Conservation (phyloP, 2,329 filamentous ascomycete genomes). For the Aspergillus chevalieri region DNA sequence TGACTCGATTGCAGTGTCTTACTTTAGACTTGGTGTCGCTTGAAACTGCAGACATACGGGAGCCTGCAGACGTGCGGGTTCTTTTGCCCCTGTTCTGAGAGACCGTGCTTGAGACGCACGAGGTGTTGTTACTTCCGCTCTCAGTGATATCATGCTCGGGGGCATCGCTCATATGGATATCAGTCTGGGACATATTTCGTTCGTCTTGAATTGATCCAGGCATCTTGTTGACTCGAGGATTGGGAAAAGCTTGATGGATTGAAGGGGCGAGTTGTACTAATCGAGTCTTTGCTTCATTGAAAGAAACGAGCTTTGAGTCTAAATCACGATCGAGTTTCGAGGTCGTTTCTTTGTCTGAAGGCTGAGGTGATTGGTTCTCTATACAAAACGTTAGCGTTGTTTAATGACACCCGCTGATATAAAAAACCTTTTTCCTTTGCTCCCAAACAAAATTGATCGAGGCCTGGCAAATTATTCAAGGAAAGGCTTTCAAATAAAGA, state of each 20-base stretch:
- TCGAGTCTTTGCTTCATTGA: background rate
- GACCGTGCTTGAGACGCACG: background rate
- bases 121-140: background rate
- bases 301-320: background rate
- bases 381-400: background rate
- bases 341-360: background rate
- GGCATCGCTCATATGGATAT: background rate
- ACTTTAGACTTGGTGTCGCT: background rate
- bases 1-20: background rate
- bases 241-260: background rate
- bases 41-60: no score
- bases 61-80: background rate
- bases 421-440: no score
- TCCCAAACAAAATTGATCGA: no score
- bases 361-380: background rate
- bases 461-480: background rate
- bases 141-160: background rate
- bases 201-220: background rate
- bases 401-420: no score
- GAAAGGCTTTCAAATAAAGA: background rate
- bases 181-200: background rate
- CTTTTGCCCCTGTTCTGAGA: background rate
- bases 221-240: background rate
- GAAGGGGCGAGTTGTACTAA: background rate
- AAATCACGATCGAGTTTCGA: background rate